phyloP scores from a whole-genome alignment of 108 stramenopile species.

The Pseudonitzschia delicatissima region DNA sequence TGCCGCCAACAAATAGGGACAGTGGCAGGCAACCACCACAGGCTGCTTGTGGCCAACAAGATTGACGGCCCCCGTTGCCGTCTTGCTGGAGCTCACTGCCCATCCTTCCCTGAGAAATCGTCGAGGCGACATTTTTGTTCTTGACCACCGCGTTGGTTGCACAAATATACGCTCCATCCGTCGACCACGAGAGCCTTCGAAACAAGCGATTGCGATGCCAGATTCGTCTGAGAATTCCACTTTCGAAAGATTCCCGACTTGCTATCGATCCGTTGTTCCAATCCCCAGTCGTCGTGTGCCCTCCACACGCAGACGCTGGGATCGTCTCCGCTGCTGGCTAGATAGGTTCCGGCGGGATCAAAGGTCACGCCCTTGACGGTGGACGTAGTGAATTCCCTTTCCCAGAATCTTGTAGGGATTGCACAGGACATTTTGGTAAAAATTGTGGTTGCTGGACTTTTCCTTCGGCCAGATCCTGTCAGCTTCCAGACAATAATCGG shows the following conservation, averaged over 20 bases:
- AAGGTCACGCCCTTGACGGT: conserved; percentile 88
- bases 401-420: conserved; percentile 80
- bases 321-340: conserved; percentile 81
- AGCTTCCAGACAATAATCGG: conserved; percentile 87
- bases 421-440: conserved; percentile 40
- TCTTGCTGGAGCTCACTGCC: conserved; percentile 54
- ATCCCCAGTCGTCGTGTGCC: conserved; percentile 86
- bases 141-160: conserved; percentile 78
- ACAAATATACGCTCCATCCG: conserved; percentile 85
- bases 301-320: conserved; percentile 86
- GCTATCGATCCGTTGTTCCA: conserved; percentile 75
- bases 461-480: conserved; percentile 40
- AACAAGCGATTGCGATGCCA: conserved; percentile 51
- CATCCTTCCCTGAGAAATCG: conserved; percentile 85
- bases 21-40: conserved; percentile 79
- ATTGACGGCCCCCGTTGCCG: conserved; percentile 74
- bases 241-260: conserved; percentile 67
- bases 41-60: conserved; percentile 91
- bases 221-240: conserved; percentile 31
- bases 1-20: conserved; percentile 58
- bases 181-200: conserved; percentile 82
- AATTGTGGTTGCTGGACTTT: not conserved
- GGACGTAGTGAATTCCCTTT: conserved; percentile 61
- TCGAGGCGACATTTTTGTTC: conserved; percentile 85
- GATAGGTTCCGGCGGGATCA: conserved; percentile 84